These are phyloP conservation scores for Ochetophila trinervis DNA, from an alignment of 306 rosid genomes.

Conservation along the genomic window DNA sequence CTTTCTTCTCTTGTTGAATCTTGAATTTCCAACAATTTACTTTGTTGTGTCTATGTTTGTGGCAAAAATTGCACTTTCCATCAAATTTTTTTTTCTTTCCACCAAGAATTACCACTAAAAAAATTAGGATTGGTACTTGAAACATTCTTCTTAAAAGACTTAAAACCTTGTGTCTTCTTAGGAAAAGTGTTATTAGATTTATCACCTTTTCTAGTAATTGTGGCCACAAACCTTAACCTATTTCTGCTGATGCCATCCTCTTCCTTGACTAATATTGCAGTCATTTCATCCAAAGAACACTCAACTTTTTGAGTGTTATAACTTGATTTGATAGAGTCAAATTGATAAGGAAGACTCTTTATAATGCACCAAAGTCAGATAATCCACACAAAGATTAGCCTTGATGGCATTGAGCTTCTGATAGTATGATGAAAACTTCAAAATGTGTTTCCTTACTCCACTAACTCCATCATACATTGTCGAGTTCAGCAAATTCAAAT, in stretches of 20 bases:
- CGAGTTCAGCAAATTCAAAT: too few relatives aligned
- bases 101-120: not conserved
- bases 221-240: not conserved
- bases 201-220: not conserved
- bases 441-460: too few relatives aligned
- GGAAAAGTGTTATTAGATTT: not conserved
- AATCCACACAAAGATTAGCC: too few relatives aligned
- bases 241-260: not conserved
- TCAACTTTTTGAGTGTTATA: not conserved
- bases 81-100: not conserved
- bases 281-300: not conserved
- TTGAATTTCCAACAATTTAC: not conserved
- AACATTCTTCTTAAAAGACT: not conserved
- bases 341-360: not conserved
- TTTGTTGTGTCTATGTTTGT: not conserved
- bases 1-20: not conserved
- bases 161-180: not conserved
- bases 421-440: too few relatives aligned
- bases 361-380: not conserved
- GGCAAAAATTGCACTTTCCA: not conserved
- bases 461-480: too few relatives aligned
- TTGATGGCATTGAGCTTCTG: too few relatives aligned
- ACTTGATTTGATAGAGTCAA: not conserved
- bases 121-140: not conserved
- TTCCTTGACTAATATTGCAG: not conserved